Base-by-base conservation (phyloP, 2,329 filamentous ascomycete genomes). In the Amesomyces nigricolor region DNA sequence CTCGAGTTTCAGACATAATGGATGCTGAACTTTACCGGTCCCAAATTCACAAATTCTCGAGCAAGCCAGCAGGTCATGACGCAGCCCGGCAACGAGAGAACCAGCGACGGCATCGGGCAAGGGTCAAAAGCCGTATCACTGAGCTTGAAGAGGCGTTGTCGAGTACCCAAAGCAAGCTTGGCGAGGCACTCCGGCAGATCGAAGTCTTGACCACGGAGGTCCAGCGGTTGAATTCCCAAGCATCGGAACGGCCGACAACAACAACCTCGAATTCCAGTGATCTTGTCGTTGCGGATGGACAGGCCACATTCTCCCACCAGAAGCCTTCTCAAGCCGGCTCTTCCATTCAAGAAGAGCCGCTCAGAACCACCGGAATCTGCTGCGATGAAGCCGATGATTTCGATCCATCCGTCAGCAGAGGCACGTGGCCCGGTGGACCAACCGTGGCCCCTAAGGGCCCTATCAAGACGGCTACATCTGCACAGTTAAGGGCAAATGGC, bases 81-180 rank as follows among this genome's bases (percentile, higher is more conserved):
- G 64, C 66, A 2, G 61, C 60, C 8, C 71, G 77, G 7, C 72
- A 77, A 14, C 74, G 76, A n/a, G 72, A 79, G 45, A 80, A 79
- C 59, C 76, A 79, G 62, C 73, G 77, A 39, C 72, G 76, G 22
- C 76, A 79, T 60, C 73, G 77, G 4, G 74, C 75, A 8, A 67
- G 73, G 30, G 69, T 71, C 42, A 73, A 71, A 46, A 67, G 69
- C 38, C 68, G 71, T 38, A 70, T 78, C 26, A 62, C 68, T 1
- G 66, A 68, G 0, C 64, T 77, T 1, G 73, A 76, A 60, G 53
- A 63, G 16, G 55, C 59, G 6, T 64, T 72, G 5, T 47, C 32
- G 5, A 56, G 61, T 22, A 62, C 61, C 0, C 59, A 61, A 44
- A 47, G 14, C 10, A 49, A 49, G 14, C 61, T 67, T 5, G 49